Evolutionary conservation across 768 basidiomycete species (phyloP).

Genomic region (Sistotremastrum niveocremeum): DNA sequence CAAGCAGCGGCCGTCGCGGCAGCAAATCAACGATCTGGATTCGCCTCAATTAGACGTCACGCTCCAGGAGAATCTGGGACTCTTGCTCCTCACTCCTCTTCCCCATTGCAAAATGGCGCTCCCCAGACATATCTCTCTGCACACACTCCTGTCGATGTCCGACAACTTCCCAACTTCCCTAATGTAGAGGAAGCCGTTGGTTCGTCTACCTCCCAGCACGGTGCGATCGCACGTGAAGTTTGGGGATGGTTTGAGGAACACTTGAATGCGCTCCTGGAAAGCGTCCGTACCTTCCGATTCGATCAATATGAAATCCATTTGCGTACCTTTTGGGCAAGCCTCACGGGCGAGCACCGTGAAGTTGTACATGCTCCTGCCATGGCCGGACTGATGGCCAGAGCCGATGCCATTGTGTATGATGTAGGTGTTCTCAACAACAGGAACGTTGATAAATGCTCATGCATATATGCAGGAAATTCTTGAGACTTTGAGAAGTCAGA

Average conservation of each 20-base stretch:
- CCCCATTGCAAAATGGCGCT: constrained; percentile 28
- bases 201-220: constrained; percentile 60
- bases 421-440: constrained; percentile 33
- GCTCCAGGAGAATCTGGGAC: constrained; percentile 8
- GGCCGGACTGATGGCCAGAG: constrained; percentile 78
- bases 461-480: constrained; percentile 56
- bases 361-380: constrained; percentile 83
- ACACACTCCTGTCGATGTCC: constrained; percentile 48
- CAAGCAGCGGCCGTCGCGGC: constrained; percentile 33
- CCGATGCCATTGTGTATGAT: constrained; percentile 83
- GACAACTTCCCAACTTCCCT: constrained; percentile 69
- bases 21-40: constrained; percentile 18
- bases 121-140: constrained; percentile 26
- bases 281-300: constrained; percentile 63
- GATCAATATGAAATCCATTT: constrained; percentile 85
- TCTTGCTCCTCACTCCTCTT: constrained; percentile 43
- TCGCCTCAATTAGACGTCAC: constrained; percentile 12
- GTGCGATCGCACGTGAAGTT: constrained; percentile 69
- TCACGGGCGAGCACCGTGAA: constrained; percentile 67
- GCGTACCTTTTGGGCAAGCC: constrained; percentile 71
- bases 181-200: constrained; percentile 78
- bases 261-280: constrained; percentile 69
- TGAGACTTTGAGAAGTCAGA: constrained; percentile 71
- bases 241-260: constrained; percentile 93
- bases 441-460: constrained; percentile 9